Conservation (phyloP, 2,329 filamentous ascomycete species). For the Biscogniauxia marginata region DNA sequence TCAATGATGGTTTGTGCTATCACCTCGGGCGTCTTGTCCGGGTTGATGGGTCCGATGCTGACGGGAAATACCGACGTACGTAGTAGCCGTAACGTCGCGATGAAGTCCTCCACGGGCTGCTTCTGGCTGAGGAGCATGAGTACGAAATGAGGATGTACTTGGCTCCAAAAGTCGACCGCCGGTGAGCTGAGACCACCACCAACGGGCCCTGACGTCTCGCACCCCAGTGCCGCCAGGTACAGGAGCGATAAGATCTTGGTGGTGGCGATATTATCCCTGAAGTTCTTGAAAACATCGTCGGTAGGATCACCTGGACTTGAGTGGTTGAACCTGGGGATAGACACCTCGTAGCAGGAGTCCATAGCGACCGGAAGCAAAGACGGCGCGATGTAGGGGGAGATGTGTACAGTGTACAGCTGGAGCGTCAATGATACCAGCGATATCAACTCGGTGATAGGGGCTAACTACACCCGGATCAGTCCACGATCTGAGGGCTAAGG, state of each 20-base stretch:
- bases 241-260: constrained; percentile 64
- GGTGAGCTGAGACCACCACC: constrained; percentile 26
- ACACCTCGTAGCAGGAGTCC: constrained; percentile 59
- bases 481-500: neutral
- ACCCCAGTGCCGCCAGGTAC: constrained; percentile 61
- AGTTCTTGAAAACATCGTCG: constrained; percentile 42
- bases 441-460: constrained; percentile 64
- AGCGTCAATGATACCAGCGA: constrained; percentile 64
- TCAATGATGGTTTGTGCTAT: constrained; percentile 55
- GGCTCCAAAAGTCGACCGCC: constrained; percentile 61
- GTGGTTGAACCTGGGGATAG: constrained; percentile 54
- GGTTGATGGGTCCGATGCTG: constrained; percentile 65
- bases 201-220: constrained; percentile 40
- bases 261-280: constrained; percentile 58
- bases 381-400: constrained; percentile 59
- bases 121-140: constrained; percentile 66
- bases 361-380: constrained; percentile 55
- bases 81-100: constrained; percentile 63
- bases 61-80: constrained; percentile 62
- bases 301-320: constrained; percentile 47
- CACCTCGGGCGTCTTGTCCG: constrained; percentile 42
- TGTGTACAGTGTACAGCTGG: constrained; percentile 56
- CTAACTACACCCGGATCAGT: constrained; percentile 42
- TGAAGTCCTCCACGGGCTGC: constrained; percentile 62
- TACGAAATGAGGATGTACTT: constrained; percentile 65